These are phyloP conservation scores for Melampsora abietis-canadensis DNA, from an alignment of 1,284 basidiomycete species.

Conservation along the genomic window DNA sequence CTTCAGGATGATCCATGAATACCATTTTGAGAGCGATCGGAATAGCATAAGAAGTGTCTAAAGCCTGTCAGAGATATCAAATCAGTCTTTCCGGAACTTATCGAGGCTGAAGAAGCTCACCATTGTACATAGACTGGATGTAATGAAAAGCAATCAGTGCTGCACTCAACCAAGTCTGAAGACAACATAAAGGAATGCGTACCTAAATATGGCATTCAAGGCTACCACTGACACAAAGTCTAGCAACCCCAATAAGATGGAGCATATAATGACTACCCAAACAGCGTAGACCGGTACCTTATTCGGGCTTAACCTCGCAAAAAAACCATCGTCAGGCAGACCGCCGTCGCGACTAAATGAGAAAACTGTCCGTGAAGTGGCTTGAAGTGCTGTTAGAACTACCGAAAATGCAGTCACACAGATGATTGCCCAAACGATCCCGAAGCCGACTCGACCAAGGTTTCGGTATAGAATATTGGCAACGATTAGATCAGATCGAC, in stretches of 20 bases:
- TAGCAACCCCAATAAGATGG: conserved; percentile 57
- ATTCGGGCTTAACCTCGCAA: conserved; percentile 64
- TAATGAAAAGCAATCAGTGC: background rate
- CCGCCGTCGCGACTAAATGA: conserved; percentile 81
- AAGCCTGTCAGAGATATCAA: conserved; percentile 18
- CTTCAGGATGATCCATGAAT: conserved; percentile 73
- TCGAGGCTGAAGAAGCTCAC: conserved; percentile 59
- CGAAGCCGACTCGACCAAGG: conserved; percentile 34
- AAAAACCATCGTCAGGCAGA: conserved; percentile 75
- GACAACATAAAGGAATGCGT: background rate
- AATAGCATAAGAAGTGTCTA: conserved; percentile 64
- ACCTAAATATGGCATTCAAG: conserved; percentile 73
- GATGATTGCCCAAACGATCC: conserved; percentile 32
- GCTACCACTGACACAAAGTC: conserved; percentile 74
- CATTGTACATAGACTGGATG: background rate
- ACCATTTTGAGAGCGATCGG: conserved; percentile 62
- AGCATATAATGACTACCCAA: conserved; percentile 56
- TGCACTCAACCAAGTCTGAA: background rate
- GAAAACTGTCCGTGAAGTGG: conserved; percentile 78
- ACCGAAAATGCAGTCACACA: conserved; percentile 52
- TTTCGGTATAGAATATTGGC: conserved; percentile 41
- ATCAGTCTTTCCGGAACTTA: conserved; percentile 55
- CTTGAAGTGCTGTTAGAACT: conserved; percentile 66
- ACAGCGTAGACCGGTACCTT: conserved; percentile 78
- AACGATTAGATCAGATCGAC: conserved; percentile 35